Percentiles rank a stretch among this genome's conserved stretches.
phyloP scores from a whole-genome alignment of 2,329 filamentous ascomycete genomes.

The Fusarium redolens region DNA sequence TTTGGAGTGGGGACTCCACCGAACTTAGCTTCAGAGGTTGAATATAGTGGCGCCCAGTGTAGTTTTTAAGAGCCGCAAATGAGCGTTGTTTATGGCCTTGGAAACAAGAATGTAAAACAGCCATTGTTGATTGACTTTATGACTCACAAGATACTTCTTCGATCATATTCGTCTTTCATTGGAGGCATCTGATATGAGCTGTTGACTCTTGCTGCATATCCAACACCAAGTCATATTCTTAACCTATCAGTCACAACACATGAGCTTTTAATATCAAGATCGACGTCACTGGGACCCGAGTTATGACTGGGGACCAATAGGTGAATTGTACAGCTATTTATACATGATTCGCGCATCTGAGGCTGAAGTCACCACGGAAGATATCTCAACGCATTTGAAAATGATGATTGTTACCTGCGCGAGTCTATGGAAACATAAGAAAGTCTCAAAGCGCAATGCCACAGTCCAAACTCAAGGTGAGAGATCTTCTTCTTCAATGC shows the following conservation, averaged over 20 bases:
- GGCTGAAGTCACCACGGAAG: conserved; percentile 30
- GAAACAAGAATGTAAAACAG: too few relatives aligned
- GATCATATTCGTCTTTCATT: not conserved
- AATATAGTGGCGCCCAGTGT: not conserved
- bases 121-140: not conserved
- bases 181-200: too few relatives aligned
- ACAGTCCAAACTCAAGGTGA: conserved; percentile 38
- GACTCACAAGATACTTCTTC: not conserved
- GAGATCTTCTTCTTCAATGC: conserved; percentile 46
- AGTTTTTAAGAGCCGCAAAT: not conserved
- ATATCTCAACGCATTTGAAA: conserved; percentile 40
- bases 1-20: conserved; percentile 24
- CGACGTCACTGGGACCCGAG: not conserved
- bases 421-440: conserved; percentile 49
- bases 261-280: not conserved
- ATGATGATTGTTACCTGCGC: conserved; percentile 49
- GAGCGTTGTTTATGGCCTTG: not conserved
- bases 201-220: not conserved
- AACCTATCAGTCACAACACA: not conserved
- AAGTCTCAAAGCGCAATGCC: conserved; percentile 47
- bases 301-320: conserved; percentile 6
- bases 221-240: not conserved
- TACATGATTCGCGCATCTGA: conserved; percentile 36
- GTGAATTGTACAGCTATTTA: conserved; percentile 43
- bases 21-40: not conserved